Evolutionary conservation across 208 protist species (phyloP), one percentile per base, ranked within the genome.

Genomic region (Crithidia acanthocephali): DNA sequence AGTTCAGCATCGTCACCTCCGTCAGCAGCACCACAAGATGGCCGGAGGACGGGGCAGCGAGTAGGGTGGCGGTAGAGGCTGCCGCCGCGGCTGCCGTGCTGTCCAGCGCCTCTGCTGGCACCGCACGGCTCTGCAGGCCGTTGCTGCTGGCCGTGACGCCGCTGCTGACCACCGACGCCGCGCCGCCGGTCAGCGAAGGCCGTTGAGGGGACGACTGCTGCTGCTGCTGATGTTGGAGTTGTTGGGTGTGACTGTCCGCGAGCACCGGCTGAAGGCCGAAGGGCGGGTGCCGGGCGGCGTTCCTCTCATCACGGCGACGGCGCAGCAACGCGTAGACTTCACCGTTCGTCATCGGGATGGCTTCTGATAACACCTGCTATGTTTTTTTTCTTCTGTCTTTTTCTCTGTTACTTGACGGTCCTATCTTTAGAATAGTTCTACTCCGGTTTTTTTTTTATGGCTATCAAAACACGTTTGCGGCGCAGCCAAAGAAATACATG

Each of bases 311-410:
- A 3, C 91, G 88, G 13, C 87, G 84, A 2, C 91, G 88, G 7
- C 91, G 88, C 42, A 96, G 35, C 2, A 96, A 52, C 0, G 88
- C 81, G 56, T 84, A 94, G n/a, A 96, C 91, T 66, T 96, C 88
- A 11, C 87, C 88, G 62, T 86, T 79, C 10, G 91, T 96, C 78
- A 93, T 84, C 25, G 91, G 88, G 52, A 75, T 69, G 2, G 85
- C 86, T 35, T 92, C 86, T 0, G 83, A 89, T 16, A 95, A 20
- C 10, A 95, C 80, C 62, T 86, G 72, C 86, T 88, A 88, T 20
- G 23, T 67, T 57, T 35, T 60, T 71, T 18, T 57, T 55, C 65
- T 72, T 68, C 37, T 65, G 53, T 65, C 56, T 55, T 42, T 64
- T 51, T 51, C 7, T 35, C 8, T 55, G 6, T 32, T 32, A n/a